A percentile compares a stretch with the other conserved stretches of the same genome.
Evolutionary conservation across 805 yeast species (phyloP).

Genomic region (Yarrowia osloensis): DNA sequence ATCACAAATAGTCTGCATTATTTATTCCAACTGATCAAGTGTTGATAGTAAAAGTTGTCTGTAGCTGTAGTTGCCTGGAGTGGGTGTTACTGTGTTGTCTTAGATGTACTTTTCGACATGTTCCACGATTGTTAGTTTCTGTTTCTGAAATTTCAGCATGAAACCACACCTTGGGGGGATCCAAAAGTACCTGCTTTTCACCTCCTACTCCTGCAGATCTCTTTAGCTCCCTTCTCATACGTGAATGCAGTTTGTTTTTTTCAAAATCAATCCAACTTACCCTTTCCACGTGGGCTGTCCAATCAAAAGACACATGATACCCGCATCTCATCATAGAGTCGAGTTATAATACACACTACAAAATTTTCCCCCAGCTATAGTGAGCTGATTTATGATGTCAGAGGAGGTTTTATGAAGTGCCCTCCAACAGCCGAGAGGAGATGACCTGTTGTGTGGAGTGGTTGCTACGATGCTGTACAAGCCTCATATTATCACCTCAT

Average conservation of each 20-base stretch:
- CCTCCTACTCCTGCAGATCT: neutral
- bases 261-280: neutral
- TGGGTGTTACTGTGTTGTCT: no score
- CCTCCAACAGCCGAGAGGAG: neutral
- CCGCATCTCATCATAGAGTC: neutral
- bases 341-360: conserved; percentile 4
- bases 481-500: neutral
- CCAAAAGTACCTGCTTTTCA: no score
- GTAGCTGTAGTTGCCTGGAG: no score
- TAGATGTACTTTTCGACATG: no score
- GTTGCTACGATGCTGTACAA: no score
- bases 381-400: neutral
- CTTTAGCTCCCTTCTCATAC: neutral
- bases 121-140: no score
- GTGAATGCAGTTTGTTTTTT: no score
- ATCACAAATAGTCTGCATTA: neutral
- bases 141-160: no score
- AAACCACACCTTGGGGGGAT: no score
- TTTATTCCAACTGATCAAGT: neutral
- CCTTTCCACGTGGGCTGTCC: neutral
- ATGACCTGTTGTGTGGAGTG: neutral
- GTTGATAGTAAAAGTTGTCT: no score
- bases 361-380: neutral
- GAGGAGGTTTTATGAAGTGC: neutral
- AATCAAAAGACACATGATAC: neutral